Conservation (phyloP, 371 early-diverging fungal species). For the Conidiobolus incongruus region DNA sequence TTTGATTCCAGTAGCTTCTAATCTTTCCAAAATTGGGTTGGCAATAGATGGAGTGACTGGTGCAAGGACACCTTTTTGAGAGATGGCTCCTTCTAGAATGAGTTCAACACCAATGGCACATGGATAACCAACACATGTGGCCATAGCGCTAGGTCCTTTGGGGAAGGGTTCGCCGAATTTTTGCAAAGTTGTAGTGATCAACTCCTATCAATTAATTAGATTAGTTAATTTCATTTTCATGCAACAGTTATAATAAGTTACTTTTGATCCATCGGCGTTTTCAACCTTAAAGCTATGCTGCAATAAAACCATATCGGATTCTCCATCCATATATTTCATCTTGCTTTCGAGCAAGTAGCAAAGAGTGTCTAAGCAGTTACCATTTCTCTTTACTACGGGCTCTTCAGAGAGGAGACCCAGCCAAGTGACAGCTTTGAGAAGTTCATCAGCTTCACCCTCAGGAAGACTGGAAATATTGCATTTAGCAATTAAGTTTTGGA, state of each 20-base stretch:
- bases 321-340: slow-evolving; percentile 41
- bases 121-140: slow-evolving; percentile 72
- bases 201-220: slow-evolving; percentile 7
- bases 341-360: slow-evolving; percentile 41
- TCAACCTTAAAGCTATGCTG: slow-evolving; percentile 72
- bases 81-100: slow-evolving; percentile 49
- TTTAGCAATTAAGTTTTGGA: too few relatives aligned
- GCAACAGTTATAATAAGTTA: too few relatives aligned
- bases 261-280: slow-evolving; percentile 21
- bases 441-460: too few relatives aligned
- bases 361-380: slow-evolving; percentile 41
- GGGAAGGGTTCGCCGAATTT: slow-evolving; percentile 50
- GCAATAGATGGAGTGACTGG: slow-evolving; percentile 58
- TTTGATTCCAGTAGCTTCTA: slow-evolving; percentile 41
- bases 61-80: slow-evolving; percentile 59
- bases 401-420: not conserved
- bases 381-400: slow-evolving; percentile 5
- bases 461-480: too few relatives aligned
- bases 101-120: slow-evolving; percentile 72
- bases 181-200: slow-evolving; percentile 42
- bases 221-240: too few relatives aligned
- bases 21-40: slow-evolving; percentile 39
- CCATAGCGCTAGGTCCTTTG: slow-evolving; percentile 69
- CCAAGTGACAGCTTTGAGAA: too few relatives aligned
- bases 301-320: slow-evolving; percentile 71